Percentiles rank a stretch among this genome's conserved stretches.
Evolutionary conservation across 768 basidiomycete genomes (phyloP).

Genomic region (Auriscalpium vulgare): DNA sequence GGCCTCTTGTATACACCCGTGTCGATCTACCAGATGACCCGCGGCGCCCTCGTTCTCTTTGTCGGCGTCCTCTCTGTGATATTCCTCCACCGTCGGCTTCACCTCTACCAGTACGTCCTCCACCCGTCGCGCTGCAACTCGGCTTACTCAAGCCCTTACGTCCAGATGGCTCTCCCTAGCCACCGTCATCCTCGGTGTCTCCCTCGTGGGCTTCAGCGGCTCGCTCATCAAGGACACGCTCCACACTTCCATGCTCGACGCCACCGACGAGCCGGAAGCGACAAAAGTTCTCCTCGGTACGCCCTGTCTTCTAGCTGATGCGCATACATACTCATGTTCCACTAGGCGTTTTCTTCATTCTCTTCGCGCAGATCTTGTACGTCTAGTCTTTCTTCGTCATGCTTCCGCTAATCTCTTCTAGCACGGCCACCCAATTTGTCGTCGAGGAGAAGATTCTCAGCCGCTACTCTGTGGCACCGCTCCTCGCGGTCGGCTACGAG

Average conservation of each 20-base stretch:
- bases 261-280: conserved; percentile 45
- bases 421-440: conserved; percentile 88
- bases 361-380: conserved; percentile 94
- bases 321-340: conserved; percentile 11
- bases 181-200: conserved; percentile 81
- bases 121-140: neutral
- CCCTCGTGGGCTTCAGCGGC: conserved; percentile 81
- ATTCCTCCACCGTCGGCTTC: conserved; percentile 80
- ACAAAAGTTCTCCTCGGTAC: conserved; percentile 68
- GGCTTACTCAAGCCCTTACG: conserved; percentile 1
- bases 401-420: conserved; percentile 22
- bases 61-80: conserved; percentile 87
- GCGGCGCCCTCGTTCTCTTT: conserved; percentile 88
- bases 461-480: conserved; percentile 76
- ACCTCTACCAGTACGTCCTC: conserved; percentile 69
- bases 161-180: conserved; percentile 83
- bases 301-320: conserved; percentile 19
- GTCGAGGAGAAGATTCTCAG: conserved; percentile 96
- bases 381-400: conserved; percentile 20
- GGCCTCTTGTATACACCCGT: conserved; percentile 95
- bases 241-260: conserved; percentile 31
- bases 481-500: conserved; percentile 91
- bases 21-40: conserved; percentile 95
- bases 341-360: conserved; percentile 79
- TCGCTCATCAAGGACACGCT: conserved; percentile 75